Conservation (phyloP, 2,329 filamentous ascomycete genomes). For the Microsporum ferrugineum region DNA sequence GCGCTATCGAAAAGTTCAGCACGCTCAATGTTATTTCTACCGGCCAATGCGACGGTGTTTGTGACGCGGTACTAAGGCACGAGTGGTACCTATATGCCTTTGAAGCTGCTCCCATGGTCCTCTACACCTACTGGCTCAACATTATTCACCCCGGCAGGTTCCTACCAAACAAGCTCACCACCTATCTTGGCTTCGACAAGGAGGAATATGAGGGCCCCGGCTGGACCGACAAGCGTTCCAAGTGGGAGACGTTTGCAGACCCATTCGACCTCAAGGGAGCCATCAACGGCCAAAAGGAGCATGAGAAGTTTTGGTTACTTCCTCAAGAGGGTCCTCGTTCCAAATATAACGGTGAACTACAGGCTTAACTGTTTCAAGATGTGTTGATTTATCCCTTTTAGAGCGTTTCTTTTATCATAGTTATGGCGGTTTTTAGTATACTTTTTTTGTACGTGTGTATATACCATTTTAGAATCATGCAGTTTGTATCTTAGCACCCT, state of each 20-base stretch:
- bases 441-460: not conserved
- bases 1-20: conserved; percentile 26
- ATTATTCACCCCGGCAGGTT: conserved; percentile 27
- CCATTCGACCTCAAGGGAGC: conserved; percentile 21
- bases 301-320: conserved; percentile 23
- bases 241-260: conserved; percentile 22
- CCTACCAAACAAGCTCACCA: conserved; percentile 20
- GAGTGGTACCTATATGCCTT: conserved; percentile 31
- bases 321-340: not conserved
- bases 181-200: conserved; percentile 22
- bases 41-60: conserved; percentile 16
- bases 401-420: not conserved
- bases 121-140: conserved; percentile 28
- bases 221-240: conserved; percentile 22
- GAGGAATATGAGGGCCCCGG: conserved; percentile 25
- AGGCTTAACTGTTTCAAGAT: not conserved
- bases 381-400: not conserved
- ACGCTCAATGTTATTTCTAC: conserved; percentile 14
- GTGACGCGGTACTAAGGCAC: conserved; percentile 20
- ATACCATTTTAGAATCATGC: not conserved
- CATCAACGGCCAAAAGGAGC: conserved; percentile 18
- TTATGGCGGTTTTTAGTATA: not conserved
- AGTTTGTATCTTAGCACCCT: not conserved
- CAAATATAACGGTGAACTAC: not conserved
- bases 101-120: conserved; percentile 27